phyloP scores from a whole-genome alignment of 2,329 filamentous ascomycete genomes.

The Lachnum nothofagi region DNA sequence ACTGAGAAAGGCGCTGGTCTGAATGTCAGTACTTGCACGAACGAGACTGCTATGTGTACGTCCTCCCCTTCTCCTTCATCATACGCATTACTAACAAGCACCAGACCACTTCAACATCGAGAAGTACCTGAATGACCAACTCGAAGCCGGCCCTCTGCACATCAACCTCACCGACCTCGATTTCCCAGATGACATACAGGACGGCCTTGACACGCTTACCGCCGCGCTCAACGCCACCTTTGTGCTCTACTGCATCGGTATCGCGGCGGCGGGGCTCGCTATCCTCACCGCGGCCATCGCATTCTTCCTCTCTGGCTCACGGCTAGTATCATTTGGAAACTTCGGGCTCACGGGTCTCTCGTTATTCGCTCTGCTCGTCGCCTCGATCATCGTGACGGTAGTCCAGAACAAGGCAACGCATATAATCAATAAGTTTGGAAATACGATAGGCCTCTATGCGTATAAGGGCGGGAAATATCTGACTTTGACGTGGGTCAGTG shows the following conservation, averaged over 20 bases:
- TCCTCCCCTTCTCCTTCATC: background rate
- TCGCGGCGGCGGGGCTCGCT: conserved; percentile 46
- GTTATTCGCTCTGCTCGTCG: conserved; percentile 58
- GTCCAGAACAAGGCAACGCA: conserved; percentile 48
- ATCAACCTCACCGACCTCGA: conserved; percentile 48
- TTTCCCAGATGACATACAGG: conserved; percentile 52
- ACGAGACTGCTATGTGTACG: conserved; percentile 46
- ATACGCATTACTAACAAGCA: background rate
- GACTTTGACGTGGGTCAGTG: conserved; percentile 55
- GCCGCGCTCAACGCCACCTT: conserved; percentile 48
- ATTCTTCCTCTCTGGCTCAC: conserved; percentile 39
- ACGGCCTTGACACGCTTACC: conserved; percentile 47
- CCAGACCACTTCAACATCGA: conserved; percentile 50
- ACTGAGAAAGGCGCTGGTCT: conserved; percentile 38
- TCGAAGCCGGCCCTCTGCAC: conserved; percentile 37
- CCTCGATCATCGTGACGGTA: conserved; percentile 69
- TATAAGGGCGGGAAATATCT: conserved; percentile 50
- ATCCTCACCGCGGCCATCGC: conserved; percentile 43
- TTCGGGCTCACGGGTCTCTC: conserved; percentile 41
- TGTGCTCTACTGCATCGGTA: conserved; percentile 54
- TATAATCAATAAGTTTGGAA: conserved; percentile 39
- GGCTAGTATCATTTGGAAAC: conserved; percentile 46
- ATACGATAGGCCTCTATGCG: conserved; percentile 30
- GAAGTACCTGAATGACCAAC: conserved; percentile 42
- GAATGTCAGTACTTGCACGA: conserved; percentile 52